phyloP scores from a whole-genome alignment of 768 basidiomycete species.

The Calocybe indica region DNA sequence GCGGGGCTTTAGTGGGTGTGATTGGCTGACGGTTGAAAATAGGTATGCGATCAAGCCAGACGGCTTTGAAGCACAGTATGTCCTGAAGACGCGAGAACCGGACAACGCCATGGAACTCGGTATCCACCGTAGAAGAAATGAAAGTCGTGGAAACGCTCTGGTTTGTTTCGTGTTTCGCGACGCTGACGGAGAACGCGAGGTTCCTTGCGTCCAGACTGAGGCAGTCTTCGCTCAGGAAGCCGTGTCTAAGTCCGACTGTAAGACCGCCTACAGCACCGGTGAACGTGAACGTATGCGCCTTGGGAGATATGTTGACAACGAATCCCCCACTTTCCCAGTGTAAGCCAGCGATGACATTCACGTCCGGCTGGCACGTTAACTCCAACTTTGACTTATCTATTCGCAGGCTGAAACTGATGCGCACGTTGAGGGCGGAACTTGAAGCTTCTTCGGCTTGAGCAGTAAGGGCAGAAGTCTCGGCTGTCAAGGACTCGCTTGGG shows the following conservation, averaged over 20 bases:
- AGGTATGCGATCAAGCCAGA: conserved; percentile 88
- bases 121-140: conserved; percentile 77
- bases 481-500: conserved; percentile 9
- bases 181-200: conserved; percentile 70
- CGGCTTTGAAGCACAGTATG: conserved; percentile 90
- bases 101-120: conserved; percentile 74
- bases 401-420: conserved; percentile 80
- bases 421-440: conserved; percentile 43
- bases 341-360: conserved; percentile 84
- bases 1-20: conserved; percentile 1
- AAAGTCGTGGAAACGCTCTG: conserved; percentile 35
- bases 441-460: conserved; percentile 9
- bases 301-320: conserved; percentile 70
- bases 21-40: conserved; percentile 45
- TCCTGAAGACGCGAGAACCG: conserved; percentile 87
- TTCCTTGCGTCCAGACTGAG: conserved; percentile 77
- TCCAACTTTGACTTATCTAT: conserved; percentile 88
- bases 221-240: conserved; percentile 79
- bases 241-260: conserved; percentile 76
- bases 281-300: conserved; percentile 64
- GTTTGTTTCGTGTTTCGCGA: conserved; percentile 44
- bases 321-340: conserved; percentile 97
- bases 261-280: conserved; percentile 79
- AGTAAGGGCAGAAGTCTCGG: conserved; percentile 10
- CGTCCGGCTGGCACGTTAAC: conserved; percentile 85